Evolutionary conservation across 345 rosid genomes (phyloP), one percentile per base, ranked within the genome.

Genomic region (Murraya koenigii): DNA sequence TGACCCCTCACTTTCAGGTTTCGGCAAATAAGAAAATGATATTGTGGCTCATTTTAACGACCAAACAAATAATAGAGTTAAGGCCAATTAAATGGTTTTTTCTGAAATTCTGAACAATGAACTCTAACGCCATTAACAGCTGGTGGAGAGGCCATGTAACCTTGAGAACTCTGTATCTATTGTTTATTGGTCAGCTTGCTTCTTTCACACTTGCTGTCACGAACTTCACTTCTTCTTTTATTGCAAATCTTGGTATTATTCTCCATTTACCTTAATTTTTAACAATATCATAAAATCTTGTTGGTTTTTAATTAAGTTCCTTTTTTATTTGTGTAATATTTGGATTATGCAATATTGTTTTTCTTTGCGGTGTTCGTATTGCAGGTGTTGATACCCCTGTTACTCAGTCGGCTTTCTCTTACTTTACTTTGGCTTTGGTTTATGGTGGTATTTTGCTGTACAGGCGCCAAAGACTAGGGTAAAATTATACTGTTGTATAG

Each of bases 381-480:
- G 32, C 32, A 90, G 94, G 93, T 49, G 89, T 88, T 66, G 86
- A 91, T 84, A 88, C 89, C 14, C 95, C 95, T 7, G 74, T 89
- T 49, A 80, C 89, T 65, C 94, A 85, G 81, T 66, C 82, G 75
- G 30, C 71, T 33, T 85, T 85, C 79, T 69, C 65, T 77, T 87
- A 91, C 83, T 69, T 80, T n/a, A n/a, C 72, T 30, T 76, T 89
- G 74, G 87, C 90, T 75, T 36, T 87, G 80, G 81, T 88, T 23
- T 89, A 91, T 44, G 91, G 92, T 11, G 58, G 79, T 74, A 69
- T 88, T 59, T 66, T 91, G 82, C 65, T 91, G 1, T 80, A 52
- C 22, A 78, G 86, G 74, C 82, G 90, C 67, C 87, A 85, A 44
- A 77, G 81, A 38, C 81, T 83, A 5, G 73, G 87, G 92, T 88